Evolutionary conservation across 1,284 basidiomycete genomes (phyloP).

Genomic region (Ceratobasidium sp.): DNA sequence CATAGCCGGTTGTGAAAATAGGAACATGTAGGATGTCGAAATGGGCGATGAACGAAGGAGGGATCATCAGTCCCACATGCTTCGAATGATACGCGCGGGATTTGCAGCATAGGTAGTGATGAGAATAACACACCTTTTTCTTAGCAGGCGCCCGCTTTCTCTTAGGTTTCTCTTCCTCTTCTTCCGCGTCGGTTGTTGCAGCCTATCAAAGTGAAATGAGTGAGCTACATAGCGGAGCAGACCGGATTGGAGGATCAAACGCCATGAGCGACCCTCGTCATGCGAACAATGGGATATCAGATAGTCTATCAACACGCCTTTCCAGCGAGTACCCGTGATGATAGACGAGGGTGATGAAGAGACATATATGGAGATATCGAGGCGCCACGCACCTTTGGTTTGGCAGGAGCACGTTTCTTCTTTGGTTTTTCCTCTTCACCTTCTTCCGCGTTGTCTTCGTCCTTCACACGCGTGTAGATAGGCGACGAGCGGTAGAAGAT

Average conservation of each 20-base stretch:
- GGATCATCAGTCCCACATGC: too few species aligned
- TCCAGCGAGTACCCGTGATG: background rate
- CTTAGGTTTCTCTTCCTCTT: constrained; percentile 62
- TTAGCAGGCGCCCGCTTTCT: constrained; percentile 54
- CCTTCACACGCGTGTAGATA: background rate
- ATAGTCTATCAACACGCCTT: background rate
- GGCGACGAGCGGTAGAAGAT: background rate
- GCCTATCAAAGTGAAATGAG: constrained; percentile 53
- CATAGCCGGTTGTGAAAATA: background rate
- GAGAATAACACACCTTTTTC: constrained; percentile 37
- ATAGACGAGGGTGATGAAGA: background rate
- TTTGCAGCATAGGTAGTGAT: background rate
- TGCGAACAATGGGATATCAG: background rate
- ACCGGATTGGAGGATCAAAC: background rate
- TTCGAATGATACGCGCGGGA: background rate
- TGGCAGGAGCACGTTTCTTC: constrained; percentile 55
- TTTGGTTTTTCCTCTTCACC: constrained; percentile 60
- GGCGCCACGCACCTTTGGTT: constrained; percentile 44
- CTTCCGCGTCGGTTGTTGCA: constrained; percentile 50
- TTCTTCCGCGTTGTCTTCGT: constrained; percentile 40
- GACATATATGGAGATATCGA: background rate
- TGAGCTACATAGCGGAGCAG: background rate
- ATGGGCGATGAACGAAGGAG: background rate
- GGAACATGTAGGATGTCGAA: background rate
- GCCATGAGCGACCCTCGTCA: background rate